A percentile compares a stretch with the other conserved stretches of the same genome.
Conservation (phyloP, 2,329 filamentous ascomycete species). For the Aspergillus novofumigatus region DNA sequence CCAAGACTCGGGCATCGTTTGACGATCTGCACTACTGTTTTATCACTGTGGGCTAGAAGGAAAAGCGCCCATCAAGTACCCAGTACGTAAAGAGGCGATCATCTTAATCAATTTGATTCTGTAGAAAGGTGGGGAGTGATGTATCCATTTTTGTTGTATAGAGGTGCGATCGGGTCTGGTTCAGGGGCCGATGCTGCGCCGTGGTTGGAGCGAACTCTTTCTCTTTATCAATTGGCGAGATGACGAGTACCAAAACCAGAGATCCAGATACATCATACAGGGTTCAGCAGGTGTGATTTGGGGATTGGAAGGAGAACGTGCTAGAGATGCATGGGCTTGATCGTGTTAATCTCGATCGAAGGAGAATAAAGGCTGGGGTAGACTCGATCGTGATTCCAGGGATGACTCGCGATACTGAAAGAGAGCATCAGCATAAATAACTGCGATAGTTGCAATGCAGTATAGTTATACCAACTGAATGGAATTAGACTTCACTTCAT, state of each 20-base stretch:
- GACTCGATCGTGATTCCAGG: background rate
- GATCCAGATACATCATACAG: background rate
- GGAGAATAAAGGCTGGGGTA: background rate
- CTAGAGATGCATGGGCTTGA: background rate
- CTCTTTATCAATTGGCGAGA: background rate
- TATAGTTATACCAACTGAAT: background rate
- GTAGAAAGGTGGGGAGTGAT: too few species aligned
- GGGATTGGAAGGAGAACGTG: background rate
- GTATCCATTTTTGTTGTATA: background rate
- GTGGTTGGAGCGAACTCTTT: background rate
- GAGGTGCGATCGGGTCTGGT: background rate
- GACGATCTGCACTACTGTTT: background rate
- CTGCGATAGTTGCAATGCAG: background rate
- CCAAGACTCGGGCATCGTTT: background rate
- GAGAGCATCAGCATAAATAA: background rate
- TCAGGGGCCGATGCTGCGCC: conserved; percentile 4
- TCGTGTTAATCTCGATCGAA: background rate
- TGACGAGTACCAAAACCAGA: background rate
- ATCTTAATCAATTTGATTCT: background rate
- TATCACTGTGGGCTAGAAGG: background rate
- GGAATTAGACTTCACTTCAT: too few species aligned
- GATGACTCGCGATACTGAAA: too few species aligned
- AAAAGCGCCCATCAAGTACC: background rate
- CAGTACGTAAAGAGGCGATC: background rate
- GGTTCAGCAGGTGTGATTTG: too few species aligned